Conservation (phyloP, 2,329 filamentous ascomycete species). For the Boeremia exigua region DNA sequence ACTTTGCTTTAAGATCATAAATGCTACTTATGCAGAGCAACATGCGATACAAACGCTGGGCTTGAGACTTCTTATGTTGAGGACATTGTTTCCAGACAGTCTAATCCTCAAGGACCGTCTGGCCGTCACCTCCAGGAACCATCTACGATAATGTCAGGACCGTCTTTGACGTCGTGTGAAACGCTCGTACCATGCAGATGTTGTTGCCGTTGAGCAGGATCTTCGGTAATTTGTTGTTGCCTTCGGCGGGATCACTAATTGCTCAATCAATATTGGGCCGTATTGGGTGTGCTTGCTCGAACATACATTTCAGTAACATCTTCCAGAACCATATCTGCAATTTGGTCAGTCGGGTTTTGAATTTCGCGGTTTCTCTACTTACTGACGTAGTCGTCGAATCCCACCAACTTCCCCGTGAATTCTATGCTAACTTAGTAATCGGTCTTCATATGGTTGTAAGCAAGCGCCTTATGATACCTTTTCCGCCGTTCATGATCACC, state of each 20-base stretch:
- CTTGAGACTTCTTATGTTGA: not conserved
- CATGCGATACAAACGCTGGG: not conserved
- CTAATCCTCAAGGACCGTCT: conserved; percentile 36
- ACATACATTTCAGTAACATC: conserved; percentile 94
- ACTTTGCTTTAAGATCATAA: not conserved
- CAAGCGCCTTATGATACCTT: conserved; percentile 64
- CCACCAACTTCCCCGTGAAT: conserved; percentile 91
- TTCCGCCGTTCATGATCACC: conserved; percentile 99
- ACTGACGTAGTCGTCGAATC: conserved; percentile 99
- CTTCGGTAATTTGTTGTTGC: conserved; percentile 88
- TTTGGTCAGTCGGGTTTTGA: conserved; percentile 8
- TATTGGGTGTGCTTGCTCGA: not conserved
- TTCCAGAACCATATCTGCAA: conserved; percentile 94
- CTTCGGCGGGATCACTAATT: conserved; percentile 80
- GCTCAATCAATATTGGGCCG: conserved; percentile 14
- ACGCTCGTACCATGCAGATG: conserved; percentile 86
- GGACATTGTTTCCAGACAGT: not conserved
- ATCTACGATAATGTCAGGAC: conserved; percentile 31
- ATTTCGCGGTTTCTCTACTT: conserved; percentile 58
- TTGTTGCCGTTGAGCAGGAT: conserved; percentile 98
- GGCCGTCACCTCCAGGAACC: conserved; percentile 44
- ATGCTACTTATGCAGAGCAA: not conserved
- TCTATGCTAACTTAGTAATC: conserved; percentile 61
- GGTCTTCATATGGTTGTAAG: not conserved
- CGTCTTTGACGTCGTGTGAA: not conserved